These are phyloP conservation scores for Sideroxylon spinosum DNA, from an alignment of 179 eudicot species.

Conservation along the genomic window DNA sequence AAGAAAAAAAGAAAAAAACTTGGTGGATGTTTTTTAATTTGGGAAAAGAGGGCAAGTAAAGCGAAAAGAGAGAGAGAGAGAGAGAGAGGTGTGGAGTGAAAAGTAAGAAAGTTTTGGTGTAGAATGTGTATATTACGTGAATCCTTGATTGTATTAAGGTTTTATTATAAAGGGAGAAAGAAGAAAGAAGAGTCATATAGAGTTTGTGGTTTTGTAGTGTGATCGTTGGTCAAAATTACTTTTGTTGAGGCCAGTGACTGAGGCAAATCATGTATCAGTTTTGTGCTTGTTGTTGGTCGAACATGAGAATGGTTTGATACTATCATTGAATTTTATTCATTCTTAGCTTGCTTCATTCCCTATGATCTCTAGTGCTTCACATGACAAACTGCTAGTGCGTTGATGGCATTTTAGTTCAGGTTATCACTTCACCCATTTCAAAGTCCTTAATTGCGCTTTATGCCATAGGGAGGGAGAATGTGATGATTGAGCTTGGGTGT, in stretches of 20 bases:
- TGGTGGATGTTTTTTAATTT: not conserved
- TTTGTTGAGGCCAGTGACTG: not conserved
- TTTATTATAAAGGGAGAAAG: not conserved
- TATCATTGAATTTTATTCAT: not conserved
- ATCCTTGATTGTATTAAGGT: not conserved
- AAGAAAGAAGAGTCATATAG: not conserved
- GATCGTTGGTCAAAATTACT: not conserved
- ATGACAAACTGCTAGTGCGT: not conserved
- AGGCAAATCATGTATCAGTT: constrained; percentile 9
- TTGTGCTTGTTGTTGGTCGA: not conserved
- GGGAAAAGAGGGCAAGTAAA: not conserved
- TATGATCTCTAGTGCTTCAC: no score
- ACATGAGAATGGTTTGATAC: constrained; percentile 1
- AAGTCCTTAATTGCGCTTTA: no score
- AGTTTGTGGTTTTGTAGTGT: not conserved
- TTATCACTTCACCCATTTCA: no score
- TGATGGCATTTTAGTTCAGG: no score
- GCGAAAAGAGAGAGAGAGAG: not conserved
- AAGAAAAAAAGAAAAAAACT: not conserved
- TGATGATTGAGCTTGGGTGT: no score
- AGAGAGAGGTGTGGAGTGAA: not conserved
- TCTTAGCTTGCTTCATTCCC: not conserved
- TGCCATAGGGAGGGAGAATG: no score
- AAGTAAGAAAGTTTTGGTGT: not conserved
- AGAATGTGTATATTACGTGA: not conserved